phyloP scores from a whole-genome alignment of 192 early-diverging fungal genomes.

The Backusella luteola region DNA sequence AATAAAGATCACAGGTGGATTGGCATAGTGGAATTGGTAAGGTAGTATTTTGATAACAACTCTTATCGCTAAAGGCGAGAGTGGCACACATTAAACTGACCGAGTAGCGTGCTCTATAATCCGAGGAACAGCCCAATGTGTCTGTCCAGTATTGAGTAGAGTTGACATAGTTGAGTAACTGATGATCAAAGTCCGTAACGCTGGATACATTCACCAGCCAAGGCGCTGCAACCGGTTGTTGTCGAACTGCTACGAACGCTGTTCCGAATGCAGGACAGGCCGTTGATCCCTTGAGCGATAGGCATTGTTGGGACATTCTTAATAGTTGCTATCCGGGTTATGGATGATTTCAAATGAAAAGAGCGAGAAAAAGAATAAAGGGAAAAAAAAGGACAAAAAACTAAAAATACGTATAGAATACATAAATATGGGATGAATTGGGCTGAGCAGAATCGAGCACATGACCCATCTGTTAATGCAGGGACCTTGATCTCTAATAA shows the following conservation, averaged over 20 bases:
- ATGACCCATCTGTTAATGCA: not conserved
- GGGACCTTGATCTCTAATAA: not conserved
- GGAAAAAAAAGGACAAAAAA: constrained; percentile 1
- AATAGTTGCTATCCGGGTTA: not conserved
- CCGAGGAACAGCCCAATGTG: constrained; percentile 1
- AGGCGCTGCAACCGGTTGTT: not conserved
- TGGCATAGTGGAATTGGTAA: constrained; percentile 12
- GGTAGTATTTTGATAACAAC: constrained; percentile 5
- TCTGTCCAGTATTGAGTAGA: not conserved
- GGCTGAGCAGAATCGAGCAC: not conserved
- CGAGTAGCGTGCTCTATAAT: constrained; percentile 9
- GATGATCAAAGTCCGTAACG: constrained; percentile 3
- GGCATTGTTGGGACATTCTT: constrained; percentile 11
- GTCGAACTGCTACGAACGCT: not conserved
- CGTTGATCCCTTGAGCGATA: constrained; percentile 6
- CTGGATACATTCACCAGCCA: constrained; percentile 13
- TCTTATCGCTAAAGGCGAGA: not conserved
- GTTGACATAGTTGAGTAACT: constrained; percentile 1
- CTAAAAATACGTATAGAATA: not conserved
- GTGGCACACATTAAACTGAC: constrained; percentile 11
- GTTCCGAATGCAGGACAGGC: constrained; percentile 4
- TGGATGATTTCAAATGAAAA: not conserved
- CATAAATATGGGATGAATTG: not conserved
- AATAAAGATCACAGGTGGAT: constrained; percentile 11
- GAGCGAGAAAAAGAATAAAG: not conserved